Evolutionary conservation across 768 basidiomycete genomes (phyloP).

Genomic region (Dictyophora rubrovolvata): DNA sequence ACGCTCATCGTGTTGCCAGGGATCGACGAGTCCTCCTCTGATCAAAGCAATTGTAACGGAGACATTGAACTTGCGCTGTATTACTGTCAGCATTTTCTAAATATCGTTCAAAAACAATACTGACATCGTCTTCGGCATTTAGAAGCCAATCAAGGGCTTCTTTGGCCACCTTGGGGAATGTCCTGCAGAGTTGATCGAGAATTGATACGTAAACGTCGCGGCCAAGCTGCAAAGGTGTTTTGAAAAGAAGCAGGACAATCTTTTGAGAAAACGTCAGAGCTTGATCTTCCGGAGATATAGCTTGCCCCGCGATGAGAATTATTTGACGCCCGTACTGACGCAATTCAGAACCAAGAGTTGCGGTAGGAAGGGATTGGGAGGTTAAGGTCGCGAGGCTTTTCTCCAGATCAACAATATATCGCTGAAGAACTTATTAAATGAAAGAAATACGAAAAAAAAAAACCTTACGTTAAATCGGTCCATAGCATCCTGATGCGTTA

Average conservation of each 20-base stretch:
- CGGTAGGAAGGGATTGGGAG: conserved; percentile 51
- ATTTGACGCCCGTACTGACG: conserved; percentile 79
- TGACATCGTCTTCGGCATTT: conserved; percentile 91
- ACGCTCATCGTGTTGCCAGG: conserved; percentile 76
- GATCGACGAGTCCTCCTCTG: conserved; percentile 69
- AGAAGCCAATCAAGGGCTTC: conserved; percentile 96
- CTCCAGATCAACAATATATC: conserved; percentile 59
- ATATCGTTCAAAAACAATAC: conserved; percentile 16
- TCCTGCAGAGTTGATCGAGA: conserved; percentile 78
- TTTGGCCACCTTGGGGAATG: conserved; percentile 87
- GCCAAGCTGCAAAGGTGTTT: conserved; percentile 74
- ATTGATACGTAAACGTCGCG: conserved; percentile 89
- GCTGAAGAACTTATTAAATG: conserved; percentile 23
- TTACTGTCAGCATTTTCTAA: conserved; percentile 13
- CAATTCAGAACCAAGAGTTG: conserved; percentile 80
- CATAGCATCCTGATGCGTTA: conserved; percentile 75
- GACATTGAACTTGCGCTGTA: conserved; percentile 90
- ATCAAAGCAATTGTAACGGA: conserved; percentile 86
- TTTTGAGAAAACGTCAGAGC: conserved; percentile 92
- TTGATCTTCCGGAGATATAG: conserved; percentile 72
- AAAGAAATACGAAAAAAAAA: not conserved
- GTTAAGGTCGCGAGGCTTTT: conserved; percentile 69
- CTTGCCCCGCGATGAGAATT: conserved; percentile 68
- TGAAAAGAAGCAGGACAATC: conserved; percentile 90
- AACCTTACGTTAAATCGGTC: conserved; percentile 70